phyloP scores from a whole-genome alignment of 2,329 filamentous ascomycete species.

The Myriosclerotinia scirpicola region DNA sequence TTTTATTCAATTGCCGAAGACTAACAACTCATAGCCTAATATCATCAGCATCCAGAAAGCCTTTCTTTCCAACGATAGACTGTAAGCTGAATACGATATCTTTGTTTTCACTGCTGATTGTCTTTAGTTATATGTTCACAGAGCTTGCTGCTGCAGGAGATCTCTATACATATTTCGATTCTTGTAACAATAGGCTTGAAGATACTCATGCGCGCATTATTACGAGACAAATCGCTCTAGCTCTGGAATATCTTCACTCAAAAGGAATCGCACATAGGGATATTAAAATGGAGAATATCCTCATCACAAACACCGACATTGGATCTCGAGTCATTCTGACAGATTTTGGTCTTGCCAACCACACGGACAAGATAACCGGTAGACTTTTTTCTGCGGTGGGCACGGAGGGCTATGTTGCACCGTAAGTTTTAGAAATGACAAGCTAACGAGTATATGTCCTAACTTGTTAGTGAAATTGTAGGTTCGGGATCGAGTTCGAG shows the following conservation, averaged over 20 bases:
- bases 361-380: conserved; percentile 26
- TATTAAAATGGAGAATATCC: conserved; percentile 41
- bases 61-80: conserved; percentile 48
- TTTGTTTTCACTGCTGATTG: conserved; percentile 23
- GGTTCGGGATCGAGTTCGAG: background rate
- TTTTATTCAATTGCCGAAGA: background rate
- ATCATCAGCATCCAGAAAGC: conserved; percentile 54
- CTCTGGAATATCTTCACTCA: conserved; percentile 37
- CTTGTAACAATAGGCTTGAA: conserved; percentile 31
- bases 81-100: conserved; percentile 43
- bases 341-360: conserved; percentile 40
- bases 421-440: conserved; percentile 31
- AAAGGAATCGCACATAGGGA: conserved; percentile 39
- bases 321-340: conserved; percentile 39
- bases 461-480: conserved; percentile 30
- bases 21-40: conserved; percentile 49
- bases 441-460: background rate
- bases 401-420: conserved; percentile 39
- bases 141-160: conserved; percentile 54
- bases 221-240: conserved; percentile 38
- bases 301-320: conserved; percentile 37
- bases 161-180: conserved; percentile 38
- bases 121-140: conserved; percentile 53
- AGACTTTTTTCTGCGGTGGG: conserved; percentile 38
- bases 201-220: conserved; percentile 37